Evolutionary conservation across 2,329 filamentous ascomycete genomes (phyloP).

Genomic region (Rugonectria rugulosa): DNA sequence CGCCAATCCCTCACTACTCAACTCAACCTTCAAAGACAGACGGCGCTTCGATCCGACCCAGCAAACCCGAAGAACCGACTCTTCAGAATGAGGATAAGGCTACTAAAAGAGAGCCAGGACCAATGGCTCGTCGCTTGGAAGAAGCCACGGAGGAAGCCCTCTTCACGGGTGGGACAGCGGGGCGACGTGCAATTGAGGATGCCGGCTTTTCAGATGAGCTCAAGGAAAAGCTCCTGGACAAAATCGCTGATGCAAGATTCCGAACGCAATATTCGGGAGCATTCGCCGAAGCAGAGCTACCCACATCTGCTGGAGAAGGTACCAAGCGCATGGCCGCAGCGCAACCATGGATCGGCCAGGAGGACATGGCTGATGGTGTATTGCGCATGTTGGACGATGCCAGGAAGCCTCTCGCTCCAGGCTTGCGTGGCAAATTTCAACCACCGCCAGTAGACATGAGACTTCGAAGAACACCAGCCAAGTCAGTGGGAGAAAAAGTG

Average conservation of each 20-base stretch:
- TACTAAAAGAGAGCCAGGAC: constrained; percentile 43
- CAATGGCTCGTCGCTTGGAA: constrained; percentile 65
- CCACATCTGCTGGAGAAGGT: constrained; percentile 69
- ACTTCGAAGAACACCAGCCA: constrained; percentile 48
- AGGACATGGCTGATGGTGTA: constrained; percentile 76
- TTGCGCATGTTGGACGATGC: constrained; percentile 87
- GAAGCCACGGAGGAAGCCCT: constrained; percentile 71
- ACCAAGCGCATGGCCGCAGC: constrained; percentile 73
- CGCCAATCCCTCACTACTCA: constrained; percentile 26
- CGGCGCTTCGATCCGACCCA: neutral
- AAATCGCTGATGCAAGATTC: constrained; percentile 64
- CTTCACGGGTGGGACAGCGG: constrained; percentile 64
- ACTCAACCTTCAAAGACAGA: constrained; percentile 20
- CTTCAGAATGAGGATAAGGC: constrained; percentile 4
- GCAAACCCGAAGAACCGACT: constrained; percentile 6
- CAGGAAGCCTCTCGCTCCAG: constrained; percentile 70
- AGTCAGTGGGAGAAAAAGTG: constrained; percentile 55
- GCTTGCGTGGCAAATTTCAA: constrained; percentile 55
- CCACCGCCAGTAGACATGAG: constrained; percentile 62
- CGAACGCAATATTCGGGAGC: constrained; percentile 57
- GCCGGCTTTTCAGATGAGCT: constrained; percentile 71
- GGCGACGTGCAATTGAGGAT: constrained; percentile 66
- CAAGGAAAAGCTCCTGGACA: constrained; percentile 64
- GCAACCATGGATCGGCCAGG: constrained; percentile 79
- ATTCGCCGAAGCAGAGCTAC: constrained; percentile 57